Evolutionary conservation across 2,329 filamentous ascomycete genomes (phyloP).

Genomic region (Paracamarosporium sp.): DNA sequence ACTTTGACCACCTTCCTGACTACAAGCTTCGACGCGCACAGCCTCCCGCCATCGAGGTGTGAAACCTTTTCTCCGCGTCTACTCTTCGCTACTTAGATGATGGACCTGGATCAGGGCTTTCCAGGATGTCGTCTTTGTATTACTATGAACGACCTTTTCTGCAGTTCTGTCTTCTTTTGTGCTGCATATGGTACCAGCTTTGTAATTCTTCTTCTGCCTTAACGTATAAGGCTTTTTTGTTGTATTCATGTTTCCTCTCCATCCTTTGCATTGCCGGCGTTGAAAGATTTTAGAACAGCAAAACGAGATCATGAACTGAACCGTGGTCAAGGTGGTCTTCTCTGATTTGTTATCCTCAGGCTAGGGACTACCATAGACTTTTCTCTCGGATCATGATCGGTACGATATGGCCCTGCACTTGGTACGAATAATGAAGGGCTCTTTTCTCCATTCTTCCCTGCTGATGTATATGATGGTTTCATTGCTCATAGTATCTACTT

Average conservation of each 20-base stretch:
- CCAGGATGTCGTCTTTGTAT: neutral
- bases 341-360: neutral
- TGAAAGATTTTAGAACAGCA: neutral
- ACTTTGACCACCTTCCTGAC: conserved; percentile 85
- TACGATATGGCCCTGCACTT: neutral
- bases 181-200: conserved; percentile 6
- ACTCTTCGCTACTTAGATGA: neutral
- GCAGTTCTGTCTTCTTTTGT: neutral
- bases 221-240: conserved; percentile 1
- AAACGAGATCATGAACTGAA: neutral
- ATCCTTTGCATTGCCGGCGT: conserved; percentile 2
- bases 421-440: neutral
- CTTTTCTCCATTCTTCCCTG: neutral
- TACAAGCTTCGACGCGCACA: conserved; percentile 74
- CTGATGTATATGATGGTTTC: neutral
- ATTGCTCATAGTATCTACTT: too few relatives aligned
- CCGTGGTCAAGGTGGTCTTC: neutral
- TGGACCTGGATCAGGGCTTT: neutral
- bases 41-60: conserved; percentile 7
- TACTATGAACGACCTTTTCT: conserved; percentile 1
- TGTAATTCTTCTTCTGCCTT: too few relatives aligned
- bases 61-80: neutral
- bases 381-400: neutral
- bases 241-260: neutral
- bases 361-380: neutral